Conservation (phyloP, 1,284 basidiomycete genomes). For the Cryptococcus floricola region DNA sequence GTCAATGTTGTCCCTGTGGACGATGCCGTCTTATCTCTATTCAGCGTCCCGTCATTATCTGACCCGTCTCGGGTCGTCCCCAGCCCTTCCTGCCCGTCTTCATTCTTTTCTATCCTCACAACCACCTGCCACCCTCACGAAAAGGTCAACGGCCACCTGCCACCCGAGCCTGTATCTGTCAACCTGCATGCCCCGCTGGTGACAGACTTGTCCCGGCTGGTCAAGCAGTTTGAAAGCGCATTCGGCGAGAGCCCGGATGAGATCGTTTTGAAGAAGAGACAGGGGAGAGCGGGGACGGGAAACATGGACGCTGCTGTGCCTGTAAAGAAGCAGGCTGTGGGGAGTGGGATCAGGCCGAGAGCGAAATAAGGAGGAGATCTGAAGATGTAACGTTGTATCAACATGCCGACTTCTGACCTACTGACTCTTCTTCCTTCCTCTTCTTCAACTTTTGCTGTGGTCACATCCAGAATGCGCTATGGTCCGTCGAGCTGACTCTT, state of each 20-base stretch:
- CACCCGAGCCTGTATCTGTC: conserved; percentile 12
- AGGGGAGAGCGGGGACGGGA: conserved; percentile 49
- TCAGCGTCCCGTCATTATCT: neutral
- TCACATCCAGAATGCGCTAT: neutral
- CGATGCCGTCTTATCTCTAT: conserved; percentile 9
- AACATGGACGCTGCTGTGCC: conserved; percentile 14
- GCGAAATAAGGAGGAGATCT: neutral
- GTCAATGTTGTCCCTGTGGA: neutral
- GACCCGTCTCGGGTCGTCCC: neutral
- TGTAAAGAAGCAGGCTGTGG: conserved; percentile 16
- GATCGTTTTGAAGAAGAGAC: conserved; percentile 51
- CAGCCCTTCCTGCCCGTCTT: conserved; percentile 17
- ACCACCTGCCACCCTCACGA: conserved; percentile 1
- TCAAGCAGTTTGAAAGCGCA: conserved; percentile 29
- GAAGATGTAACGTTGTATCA: neutral
- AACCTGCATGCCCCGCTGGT: conserved; percentile 34
- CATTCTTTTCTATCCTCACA: conserved; percentile 46
- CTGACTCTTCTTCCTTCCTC: neutral
- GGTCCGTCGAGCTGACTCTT: conserved; percentile 15
- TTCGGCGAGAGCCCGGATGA: conserved; percentile 55
- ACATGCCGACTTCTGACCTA: too few species aligned
- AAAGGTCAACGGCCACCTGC: neutral
- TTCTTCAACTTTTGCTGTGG: neutral
- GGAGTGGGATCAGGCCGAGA: conserved; percentile 10
- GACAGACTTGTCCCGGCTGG: conserved; percentile 23